phyloP scores from a whole-genome alignment of 306 rosid genomes.

The Vicia villosa region DNA sequence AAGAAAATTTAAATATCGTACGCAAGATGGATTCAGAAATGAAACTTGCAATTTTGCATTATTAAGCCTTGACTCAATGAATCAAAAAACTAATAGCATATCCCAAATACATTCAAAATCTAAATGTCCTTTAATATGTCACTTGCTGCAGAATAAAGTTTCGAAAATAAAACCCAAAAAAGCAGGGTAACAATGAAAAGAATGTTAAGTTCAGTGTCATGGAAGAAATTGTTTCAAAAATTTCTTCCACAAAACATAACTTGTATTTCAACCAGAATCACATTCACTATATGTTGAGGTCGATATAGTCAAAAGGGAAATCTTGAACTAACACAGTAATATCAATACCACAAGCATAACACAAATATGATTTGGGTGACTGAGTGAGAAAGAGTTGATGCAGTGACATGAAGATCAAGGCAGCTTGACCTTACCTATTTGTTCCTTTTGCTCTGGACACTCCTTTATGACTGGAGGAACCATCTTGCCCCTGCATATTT shows the following conservation, averaged over 20 bases:
- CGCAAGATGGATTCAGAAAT: neutral
- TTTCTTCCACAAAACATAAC: conserved; percentile 24
- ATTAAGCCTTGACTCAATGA: conserved; percentile 5
- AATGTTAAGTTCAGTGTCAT: conserved; percentile 7
- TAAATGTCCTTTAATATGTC: conserved; percentile 6
- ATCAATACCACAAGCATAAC: neutral
- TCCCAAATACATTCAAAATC: conserved; percentile 18
- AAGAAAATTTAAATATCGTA: neutral
- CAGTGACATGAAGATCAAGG: conserved; percentile 27
- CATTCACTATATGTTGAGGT: conserved; percentile 4
- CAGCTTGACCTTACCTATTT: conserved; percentile 51
- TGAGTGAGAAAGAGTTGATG: neutral
- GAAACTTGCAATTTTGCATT: conserved; percentile 17
- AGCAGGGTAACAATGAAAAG: conserved; percentile 16
- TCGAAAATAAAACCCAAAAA: conserved; percentile 25
- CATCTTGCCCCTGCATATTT: conserved; percentile 48
- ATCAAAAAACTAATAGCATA: conserved; percentile 20
- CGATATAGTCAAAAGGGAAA: conserved; percentile 3
- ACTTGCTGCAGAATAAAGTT: neutral
- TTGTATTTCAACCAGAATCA: conserved; percentile 9
- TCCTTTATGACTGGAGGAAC: conserved; percentile 47
- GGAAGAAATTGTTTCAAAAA: conserved; percentile 18
- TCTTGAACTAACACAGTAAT: conserved; percentile 21
- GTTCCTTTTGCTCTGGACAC: conserved; percentile 52
- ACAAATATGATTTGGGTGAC: neutral